Evolutionary conservation across 2,329 filamentous ascomycete genomes (phyloP).

Genomic region (Colletotrichum tofieldiae): DNA sequence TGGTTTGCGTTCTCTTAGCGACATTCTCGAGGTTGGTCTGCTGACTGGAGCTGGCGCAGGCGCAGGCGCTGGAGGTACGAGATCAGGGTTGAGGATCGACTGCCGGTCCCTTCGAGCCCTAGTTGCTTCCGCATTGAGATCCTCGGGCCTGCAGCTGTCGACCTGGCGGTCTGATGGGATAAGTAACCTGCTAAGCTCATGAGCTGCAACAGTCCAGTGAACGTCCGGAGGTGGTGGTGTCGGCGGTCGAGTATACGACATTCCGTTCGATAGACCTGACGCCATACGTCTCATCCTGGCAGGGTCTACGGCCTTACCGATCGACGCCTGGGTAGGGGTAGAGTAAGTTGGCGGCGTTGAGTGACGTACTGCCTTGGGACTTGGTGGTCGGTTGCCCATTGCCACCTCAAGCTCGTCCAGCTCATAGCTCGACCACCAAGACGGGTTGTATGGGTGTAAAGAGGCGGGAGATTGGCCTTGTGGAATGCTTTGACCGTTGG

Average conservation of each 20-base stretch:
- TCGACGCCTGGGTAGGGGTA: conserved; percentile 89
- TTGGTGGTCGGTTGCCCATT: conserved; percentile 64
- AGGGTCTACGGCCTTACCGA: conserved; percentile 82
- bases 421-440: conserved; percentile 79
- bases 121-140: conserved; percentile 80
- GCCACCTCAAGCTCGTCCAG: conserved; percentile 80
- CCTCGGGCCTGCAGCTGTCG: conserved; percentile 82
- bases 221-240: conserved; percentile 85
- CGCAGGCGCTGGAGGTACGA: conserved; percentile 48
- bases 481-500: conserved; percentile 49
- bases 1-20: conserved; percentile 80
- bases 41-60: conserved; percentile 50
- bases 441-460: conserved; percentile 71
- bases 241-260: conserved; percentile 61
- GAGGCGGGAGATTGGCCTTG: conserved; percentile 48
- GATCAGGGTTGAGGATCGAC: conserved; percentile 61
- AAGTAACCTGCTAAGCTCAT: conserved; percentile 86
- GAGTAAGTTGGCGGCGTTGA: conserved; percentile 81
- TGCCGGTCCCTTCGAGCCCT: conserved; percentile 76
- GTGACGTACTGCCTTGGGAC: conserved; percentile 68
- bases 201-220: conserved; percentile 86
- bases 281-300: conserved; percentile 76
- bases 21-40: conserved; percentile 74
- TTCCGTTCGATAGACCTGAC: conserved; percentile 66
- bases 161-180: conserved; percentile 84